Evolutionary conservation across 2,329 filamentous ascomycete species (phyloP).

Genomic region (Aspergillus puulaauensis): DNA sequence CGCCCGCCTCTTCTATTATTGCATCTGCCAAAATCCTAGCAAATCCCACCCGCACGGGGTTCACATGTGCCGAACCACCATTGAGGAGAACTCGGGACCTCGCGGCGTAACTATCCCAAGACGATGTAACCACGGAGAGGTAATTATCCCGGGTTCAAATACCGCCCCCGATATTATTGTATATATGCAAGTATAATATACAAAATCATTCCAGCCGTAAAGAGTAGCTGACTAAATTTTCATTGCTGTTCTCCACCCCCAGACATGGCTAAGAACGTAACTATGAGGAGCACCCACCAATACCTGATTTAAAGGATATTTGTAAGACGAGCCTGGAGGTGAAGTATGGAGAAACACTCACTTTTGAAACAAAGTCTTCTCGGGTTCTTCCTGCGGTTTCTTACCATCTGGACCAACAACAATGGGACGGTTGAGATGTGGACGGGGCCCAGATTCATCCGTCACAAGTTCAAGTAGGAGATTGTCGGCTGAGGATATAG

Average conservation of each 20-base stretch:
- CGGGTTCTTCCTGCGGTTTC: slow-evolving; percentile 36
- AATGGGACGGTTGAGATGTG: slow-evolving; percentile 42
- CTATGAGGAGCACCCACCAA: slow-evolving; percentile 48
- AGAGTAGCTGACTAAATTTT: neutral
- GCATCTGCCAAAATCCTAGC: neutral
- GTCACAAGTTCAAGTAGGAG: slow-evolving; percentile 36
- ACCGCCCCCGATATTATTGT: neutral
- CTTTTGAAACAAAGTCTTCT: slow-evolving; percentile 48
- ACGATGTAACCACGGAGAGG: neutral
- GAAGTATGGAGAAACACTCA: slow-evolving; percentile 22
- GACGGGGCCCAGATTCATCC: slow-evolving; percentile 31
- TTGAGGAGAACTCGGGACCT: neutral
- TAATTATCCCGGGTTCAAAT: neutral
- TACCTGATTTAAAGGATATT: slow-evolving; percentile 33
- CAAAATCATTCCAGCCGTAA: neutral
- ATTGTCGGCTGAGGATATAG: slow-evolving; percentile 14
- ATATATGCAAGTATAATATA: neutral
- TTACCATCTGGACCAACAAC: slow-evolving; percentile 40
- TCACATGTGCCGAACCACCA: neutral
- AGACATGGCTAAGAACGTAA: slow-evolving; percentile 42
- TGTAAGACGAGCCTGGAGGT: slow-evolving; percentile 5
- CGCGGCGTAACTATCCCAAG: neutral
- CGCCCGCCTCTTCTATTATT: neutral
- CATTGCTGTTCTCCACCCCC: slow-evolving; percentile 37
- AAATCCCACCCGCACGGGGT: neutral